phyloP scores from a whole-genome alignment of 371 early-diverging fungal genomes.

The Mucor plumbeus region DNA sequence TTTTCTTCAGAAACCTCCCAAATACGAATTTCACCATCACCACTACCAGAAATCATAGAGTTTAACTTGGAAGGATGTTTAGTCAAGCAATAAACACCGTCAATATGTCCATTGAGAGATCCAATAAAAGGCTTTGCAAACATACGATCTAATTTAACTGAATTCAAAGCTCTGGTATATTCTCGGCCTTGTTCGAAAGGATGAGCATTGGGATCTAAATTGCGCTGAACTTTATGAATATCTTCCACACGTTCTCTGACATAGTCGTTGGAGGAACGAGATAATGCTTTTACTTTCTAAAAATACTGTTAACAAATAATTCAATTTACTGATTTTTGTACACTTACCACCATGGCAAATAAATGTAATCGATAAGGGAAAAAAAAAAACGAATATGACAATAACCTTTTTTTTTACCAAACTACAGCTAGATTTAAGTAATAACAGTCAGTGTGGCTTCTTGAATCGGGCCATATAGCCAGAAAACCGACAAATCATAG shows the following conservation, averaged over 20 bases:
- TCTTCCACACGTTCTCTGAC: conserved; percentile 88
- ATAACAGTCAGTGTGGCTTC: conserved; percentile 6
- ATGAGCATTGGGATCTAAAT: conserved; percentile 91
- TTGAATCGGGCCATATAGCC: background rate
- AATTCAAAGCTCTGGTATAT: conserved; percentile 96
- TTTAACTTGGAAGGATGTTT: conserved; percentile 89
- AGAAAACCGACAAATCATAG: too few species aligned
- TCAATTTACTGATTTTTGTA: too few species aligned
- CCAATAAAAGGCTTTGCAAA: conserved; percentile 99
- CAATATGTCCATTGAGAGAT: conserved; percentile 89
- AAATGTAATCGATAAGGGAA: background rate
- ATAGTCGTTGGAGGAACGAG: conserved; percentile 81
- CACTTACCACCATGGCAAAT: conserved; percentile 39
- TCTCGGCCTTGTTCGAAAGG: conserved; percentile 98
- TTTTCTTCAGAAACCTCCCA: conserved; percentile 83
- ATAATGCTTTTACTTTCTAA: conserved; percentile 84
- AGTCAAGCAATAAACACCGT: conserved; percentile 96
- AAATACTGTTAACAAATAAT: too few species aligned
- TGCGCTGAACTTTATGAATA: conserved; percentile 88
- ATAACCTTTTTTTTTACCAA: background rate
- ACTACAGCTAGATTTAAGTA: background rate
- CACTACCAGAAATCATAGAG: conserved; percentile 86
- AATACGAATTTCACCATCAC: conserved; percentile 91
- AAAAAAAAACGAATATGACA: background rate
- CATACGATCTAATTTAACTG: conserved; percentile 95